Base-by-base conservation (phyloP, 192 early-diverging fungal species). In the Coemansia sp. region DNA sequence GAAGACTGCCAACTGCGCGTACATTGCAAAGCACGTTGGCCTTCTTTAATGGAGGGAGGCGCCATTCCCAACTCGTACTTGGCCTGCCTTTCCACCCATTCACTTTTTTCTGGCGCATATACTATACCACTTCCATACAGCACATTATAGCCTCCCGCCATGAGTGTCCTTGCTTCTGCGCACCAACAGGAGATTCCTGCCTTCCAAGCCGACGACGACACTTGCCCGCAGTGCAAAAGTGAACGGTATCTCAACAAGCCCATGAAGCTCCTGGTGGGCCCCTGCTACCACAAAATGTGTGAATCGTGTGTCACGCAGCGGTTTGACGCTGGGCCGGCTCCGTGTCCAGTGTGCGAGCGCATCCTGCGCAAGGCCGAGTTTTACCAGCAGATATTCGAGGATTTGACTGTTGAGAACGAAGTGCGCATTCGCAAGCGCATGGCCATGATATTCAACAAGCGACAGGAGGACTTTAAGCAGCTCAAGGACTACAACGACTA, bases 201-300 rank as follows among this genome's bases (percentile, higher is more conserved):
- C 9, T 71, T 40, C 48, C 40, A 55, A 23, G 52, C 38, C 41
- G 51, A 62, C 5, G 66, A 75, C 26, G 78, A 73, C 45, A 25
- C 56, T 0, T 91, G 89, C 34, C 89, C 86, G 27, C 86, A 94
- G 15, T 97, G 93, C 70, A 85, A 86, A 53, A 88, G 85, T 46
- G 83, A 87, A 40, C 81, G 88, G 57, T 96, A 93, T 70, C 79
- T 98, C 33, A 92, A 89, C 51, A 86, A 86, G 19, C 80, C 80
- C 53, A 84, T 98, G 81, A 88, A 85, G 64, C 81, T 98, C 26
- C 78, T 93, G n/a, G 93, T 94, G 18, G 85, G 88, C 30, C 90
- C 90, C 9, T 98, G 95, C 70, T 94, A 91, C 68, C 94, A 98
- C 80, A 92, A 89, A 67, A 90, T 97, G 92, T 98, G 95, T 61